These are phyloP conservation scores for Coniferiporia weirii DNA, from an alignment of 1,284 basidiomycete species.

Conservation along the genomic window DNA sequence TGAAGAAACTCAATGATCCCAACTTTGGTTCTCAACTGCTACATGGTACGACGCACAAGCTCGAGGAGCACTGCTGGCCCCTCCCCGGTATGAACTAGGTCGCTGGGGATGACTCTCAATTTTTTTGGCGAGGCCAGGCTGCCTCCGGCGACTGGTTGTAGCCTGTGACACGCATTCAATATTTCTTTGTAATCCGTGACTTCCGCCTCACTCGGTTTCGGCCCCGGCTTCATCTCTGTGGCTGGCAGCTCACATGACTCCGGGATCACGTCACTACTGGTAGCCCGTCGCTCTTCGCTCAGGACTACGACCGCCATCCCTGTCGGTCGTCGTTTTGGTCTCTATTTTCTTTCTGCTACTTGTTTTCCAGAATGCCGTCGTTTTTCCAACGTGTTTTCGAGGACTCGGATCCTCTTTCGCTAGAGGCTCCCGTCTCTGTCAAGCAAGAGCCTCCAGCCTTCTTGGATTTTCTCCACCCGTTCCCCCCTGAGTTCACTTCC, in stretches of 20 bases:
- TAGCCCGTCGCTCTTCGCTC: not conserved
- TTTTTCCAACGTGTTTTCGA: constrained; percentile 3
- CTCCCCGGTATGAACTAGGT: too few relatives aligned
- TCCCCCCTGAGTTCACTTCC: not conserved
- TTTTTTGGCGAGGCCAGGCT: too few relatives aligned
- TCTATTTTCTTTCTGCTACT: not conserved
- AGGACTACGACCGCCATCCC: not conserved
- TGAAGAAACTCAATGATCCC: too few relatives aligned
- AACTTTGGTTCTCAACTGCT: too few relatives aligned
- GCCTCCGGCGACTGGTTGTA: too few relatives aligned
- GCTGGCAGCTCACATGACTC: constrained; percentile 1
- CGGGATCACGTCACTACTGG: not conserved
- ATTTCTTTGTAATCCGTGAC: not conserved
- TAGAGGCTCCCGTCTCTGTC: not conserved
- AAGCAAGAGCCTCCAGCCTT: constrained; percentile 1
- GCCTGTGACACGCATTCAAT: not conserved
- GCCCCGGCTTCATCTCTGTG: not conserved
- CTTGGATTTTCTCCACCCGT: constrained; percentile 1
- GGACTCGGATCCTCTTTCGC: not conserved
- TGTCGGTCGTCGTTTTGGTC: not conserved
- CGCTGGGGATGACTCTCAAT: too few relatives aligned
- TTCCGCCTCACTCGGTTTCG: not conserved
- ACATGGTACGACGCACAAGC: too few relatives aligned
- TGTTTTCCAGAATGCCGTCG: constrained; percentile 1
- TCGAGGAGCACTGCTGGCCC: too few relatives aligned